A percentile compares a stretch with the other conserved stretches of the same genome.
These are phyloP conservation scores for Amanita exitialis DNA, from an alignment of 768 basidiomycete species.

Conservation along the genomic window DNA sequence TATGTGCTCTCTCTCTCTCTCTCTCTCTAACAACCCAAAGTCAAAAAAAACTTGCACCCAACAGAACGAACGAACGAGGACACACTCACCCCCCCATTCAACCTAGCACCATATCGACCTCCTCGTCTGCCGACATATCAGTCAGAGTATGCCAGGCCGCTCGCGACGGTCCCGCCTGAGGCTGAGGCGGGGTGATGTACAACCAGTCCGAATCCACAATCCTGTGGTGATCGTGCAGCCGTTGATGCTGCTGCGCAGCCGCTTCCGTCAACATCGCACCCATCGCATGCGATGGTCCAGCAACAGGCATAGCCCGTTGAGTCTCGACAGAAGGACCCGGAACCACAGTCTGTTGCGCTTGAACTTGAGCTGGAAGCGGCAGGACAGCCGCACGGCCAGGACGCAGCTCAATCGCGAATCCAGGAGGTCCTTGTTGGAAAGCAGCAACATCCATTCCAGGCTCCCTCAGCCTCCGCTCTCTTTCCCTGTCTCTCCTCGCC, in stretches of 20 bases:
- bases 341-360: neutral
- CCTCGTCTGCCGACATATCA: neutral
- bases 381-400: neutral
- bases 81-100: neutral
- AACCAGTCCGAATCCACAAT: slow-evolving; percentile 6
- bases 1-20: too few relatives aligned
- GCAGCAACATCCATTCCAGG: neutral
- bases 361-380: neutral
- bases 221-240: neutral
- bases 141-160: neutral
- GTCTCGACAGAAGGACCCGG: neutral
- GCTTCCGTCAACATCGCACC: slow-evolving; percentile 1
- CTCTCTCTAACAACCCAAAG: neutral
- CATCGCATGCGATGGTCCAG: neutral
- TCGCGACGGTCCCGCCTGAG: slow-evolving; percentile 2
- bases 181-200: neutral
- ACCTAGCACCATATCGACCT: slow-evolving; percentile 3
- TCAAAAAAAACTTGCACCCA: neutral
- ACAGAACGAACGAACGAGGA: neutral
- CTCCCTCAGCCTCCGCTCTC: slow-evolving; percentile 2
- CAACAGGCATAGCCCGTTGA: neutral
- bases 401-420: neutral
- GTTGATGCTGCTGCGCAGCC: slow-evolving; percentile 1
- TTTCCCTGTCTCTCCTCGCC: slow-evolving; percentile 3
- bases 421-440: neutral